phyloP scores from a whole-genome alignment of 106 monocot species.

The Acorus calamus region DNA sequence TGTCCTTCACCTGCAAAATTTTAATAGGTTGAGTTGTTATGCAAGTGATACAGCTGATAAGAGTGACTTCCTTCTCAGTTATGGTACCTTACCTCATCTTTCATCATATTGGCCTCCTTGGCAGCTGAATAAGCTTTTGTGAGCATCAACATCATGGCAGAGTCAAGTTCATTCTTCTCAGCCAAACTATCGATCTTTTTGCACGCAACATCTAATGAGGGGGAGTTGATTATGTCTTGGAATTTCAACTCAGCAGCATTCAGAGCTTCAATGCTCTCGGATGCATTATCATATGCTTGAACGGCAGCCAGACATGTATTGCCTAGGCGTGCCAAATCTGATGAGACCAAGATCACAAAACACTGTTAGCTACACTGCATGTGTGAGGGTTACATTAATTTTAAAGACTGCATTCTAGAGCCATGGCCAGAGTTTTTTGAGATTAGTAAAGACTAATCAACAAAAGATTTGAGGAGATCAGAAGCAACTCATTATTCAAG shows the following conservation, averaged over 20 bases:
- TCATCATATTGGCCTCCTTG: constrained; percentile 85
- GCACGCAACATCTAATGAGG: constrained; percentile 62
- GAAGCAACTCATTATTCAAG: too few relatives aligned
- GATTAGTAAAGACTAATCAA: too few relatives aligned
- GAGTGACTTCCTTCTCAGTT: background rate
- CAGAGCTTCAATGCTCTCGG: constrained; percentile 71
- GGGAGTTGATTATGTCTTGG: constrained; percentile 78
- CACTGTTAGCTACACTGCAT: background rate
- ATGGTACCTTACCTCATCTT: constrained; percentile 57
- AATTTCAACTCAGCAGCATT: constrained; percentile 85
- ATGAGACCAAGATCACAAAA: background rate
- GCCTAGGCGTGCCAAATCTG: constrained; percentile 62
- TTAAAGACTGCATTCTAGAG: too few relatives aligned
- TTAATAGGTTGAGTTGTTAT: background rate
- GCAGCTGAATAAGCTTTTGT: constrained; percentile 91
- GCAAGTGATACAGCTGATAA: too few relatives aligned
- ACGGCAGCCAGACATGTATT: constrained; percentile 80
- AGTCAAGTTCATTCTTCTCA: constrained; percentile 84
- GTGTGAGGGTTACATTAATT: too few relatives aligned
- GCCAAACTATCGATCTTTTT: constrained; percentile 89
- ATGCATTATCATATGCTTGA: constrained; percentile 74
- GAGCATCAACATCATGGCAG: constrained; percentile 77
- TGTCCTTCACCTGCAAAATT: constrained; percentile 66
- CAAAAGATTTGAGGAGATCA: too few relatives aligned
- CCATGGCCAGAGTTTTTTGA: too few relatives aligned